Evolutionary conservation across 1,284 basidiomycete species (phyloP).

Genomic region (Porodaedalea pini): DNA sequence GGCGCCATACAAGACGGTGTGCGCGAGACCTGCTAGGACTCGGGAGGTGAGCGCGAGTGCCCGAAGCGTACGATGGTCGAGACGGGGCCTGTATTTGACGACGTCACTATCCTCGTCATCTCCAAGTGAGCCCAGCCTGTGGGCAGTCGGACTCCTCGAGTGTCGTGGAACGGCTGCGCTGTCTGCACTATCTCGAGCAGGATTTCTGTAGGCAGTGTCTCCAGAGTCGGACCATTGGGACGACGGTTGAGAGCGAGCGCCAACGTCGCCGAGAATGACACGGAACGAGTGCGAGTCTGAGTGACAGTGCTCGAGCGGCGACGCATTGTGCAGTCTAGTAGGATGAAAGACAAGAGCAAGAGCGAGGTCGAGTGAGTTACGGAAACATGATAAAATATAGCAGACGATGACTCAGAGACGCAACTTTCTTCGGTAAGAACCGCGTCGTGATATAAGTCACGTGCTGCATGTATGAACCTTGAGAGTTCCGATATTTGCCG

Average conservation of each 20-base stretch:
- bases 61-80: slow-evolving; percentile 7
- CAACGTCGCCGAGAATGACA: background rate
- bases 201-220: slow-evolving; percentile 15
- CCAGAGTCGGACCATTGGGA: slow-evolving; percentile 1
- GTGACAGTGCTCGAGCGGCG: background rate
- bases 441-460: too few relatives aligned
- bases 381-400: too few relatives aligned
- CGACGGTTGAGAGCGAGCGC: background rate
- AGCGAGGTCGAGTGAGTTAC: too few relatives aligned
- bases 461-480: too few relatives aligned
- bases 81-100: background rate
- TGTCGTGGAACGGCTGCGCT: background rate
- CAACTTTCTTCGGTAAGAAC: too few relatives aligned
- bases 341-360: too few relatives aligned
- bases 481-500: too few relatives aligned
- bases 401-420: too few relatives aligned
- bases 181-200: slow-evolving; percentile 8
- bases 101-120: background rate
- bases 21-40: slow-evolving; percentile 5
- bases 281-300: slow-evolving; percentile 3
- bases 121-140: background rate
- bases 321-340: too few relatives aligned
- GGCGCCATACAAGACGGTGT: slow-evolving; percentile 9
- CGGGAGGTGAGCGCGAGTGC: slow-evolving; percentile 16
- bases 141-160: background rate